Evolutionary conservation across 1,139 yeast genomes (phyloP), one percentile per base, ranked within the genome.

Genomic region (Geotrichum fermentans): DNA sequence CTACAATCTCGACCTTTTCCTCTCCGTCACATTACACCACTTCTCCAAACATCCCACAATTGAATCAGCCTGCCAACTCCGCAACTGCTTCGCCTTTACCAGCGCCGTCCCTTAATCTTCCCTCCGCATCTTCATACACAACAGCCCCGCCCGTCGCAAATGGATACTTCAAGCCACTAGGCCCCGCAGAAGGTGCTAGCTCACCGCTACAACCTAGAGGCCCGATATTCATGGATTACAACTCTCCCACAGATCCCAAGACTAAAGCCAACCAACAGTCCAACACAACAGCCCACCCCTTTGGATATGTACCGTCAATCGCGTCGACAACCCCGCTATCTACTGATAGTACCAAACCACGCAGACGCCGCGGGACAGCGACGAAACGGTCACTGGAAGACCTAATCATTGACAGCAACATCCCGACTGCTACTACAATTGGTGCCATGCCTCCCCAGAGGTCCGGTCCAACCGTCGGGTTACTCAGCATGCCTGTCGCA

Each of bases 401-500:
- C 29, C 57, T 59, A 54, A 59, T 62, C 32, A 40, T 59, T 26
- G 63, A 58, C 30, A 55, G 62, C 20, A 52, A 56, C n/a, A 54
- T 56, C 10, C 62, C 63, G 10, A 58, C 62, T 8, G 57, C 48
- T 21, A 55, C 55, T 30, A 50, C 56, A n/a, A 28, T 38, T 11
- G 32, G 32, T 3, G 33, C 32, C 8, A 6, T 30, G 22, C 73
- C 57, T 75, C 77, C 33, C 72, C 73, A 55, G 63, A 34, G 14
- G 26, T 35, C 43, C 18, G 21, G 28, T 10, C 21, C 30, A 18
- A 28, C 37, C 26, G 26, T 37, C 4, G 44, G 35, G 22, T 41
- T 35, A 7, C 37, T 36, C 32, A 22, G 41, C 14, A 33, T 41
- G 14, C 43, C 45, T 4, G 43, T 45, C 16, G 39, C 44, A 1